Conservation (phyloP, 805 yeast species). For the Hanseniaspora singularis region DNA sequence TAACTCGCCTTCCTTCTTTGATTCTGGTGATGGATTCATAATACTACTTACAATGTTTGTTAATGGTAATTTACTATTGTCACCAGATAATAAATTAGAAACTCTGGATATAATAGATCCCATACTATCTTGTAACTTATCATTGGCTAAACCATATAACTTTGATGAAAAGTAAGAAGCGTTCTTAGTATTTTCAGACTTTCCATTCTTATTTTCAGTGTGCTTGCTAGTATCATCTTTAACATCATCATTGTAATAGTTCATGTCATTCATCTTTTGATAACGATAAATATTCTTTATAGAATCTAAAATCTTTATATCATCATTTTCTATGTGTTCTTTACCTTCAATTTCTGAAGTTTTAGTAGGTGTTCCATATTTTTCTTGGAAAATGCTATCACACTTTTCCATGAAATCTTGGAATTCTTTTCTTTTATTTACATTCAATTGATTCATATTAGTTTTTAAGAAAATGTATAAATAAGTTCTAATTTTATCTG, state of each 20-base stretch:
- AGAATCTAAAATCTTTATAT: conserved; percentile 42
- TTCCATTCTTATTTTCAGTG: conserved; percentile 24
- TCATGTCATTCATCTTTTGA: conserved; percentile 60
- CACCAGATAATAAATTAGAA: conserved; percentile 66
- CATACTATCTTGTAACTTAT: conserved; percentile 75
- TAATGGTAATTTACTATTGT: conserved; percentile 74
- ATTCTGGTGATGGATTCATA: conserved; percentile 65
- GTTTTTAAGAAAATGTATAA: conserved; percentile 57
- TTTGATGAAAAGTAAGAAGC: conserved; percentile 65
- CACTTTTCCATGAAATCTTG: conserved; percentile 10
- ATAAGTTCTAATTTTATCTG: conserved; percentile 83
- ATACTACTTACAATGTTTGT: conserved; percentile 85
- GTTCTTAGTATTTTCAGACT: conserved; percentile 26
- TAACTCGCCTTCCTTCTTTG: conserved; percentile 49
- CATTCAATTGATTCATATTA: conserved; percentile 30
- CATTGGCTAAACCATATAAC: conserved; percentile 70
- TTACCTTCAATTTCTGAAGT: conserved; percentile 53
- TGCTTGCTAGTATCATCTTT: conserved; percentile 28
- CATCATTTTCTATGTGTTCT: conserved; percentile 41
- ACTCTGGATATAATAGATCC: conserved; percentile 81
- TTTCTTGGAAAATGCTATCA: conserved; percentile 6
- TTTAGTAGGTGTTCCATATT: conserved; percentile 17
- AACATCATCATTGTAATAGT: conserved; percentile 31
- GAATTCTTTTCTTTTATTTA: conserved; percentile 8
- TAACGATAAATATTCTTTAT: conserved; percentile 65